Evolutionary conservation across 257 asterid species (phyloP).

Genomic region (Osmanthus fragrans): DNA sequence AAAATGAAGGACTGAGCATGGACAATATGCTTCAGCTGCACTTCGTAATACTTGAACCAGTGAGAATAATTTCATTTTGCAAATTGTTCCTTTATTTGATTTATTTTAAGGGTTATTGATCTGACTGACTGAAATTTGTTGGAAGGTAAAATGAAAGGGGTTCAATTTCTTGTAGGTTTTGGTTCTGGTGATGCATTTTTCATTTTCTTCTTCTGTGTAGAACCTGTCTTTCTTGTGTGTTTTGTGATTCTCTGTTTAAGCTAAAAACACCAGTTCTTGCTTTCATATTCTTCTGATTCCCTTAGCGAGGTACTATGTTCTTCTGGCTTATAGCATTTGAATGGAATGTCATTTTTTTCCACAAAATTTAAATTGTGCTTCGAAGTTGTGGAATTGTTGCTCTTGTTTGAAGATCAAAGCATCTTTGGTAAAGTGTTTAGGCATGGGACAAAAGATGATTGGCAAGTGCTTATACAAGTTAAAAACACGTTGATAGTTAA

Average conservation of each 20-base stretch:
- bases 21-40: neutral
- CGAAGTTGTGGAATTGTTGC: neutral
- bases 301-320: neutral
- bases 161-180: neutral
- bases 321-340: neutral
- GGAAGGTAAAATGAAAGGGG: neutral
- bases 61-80: neutral
- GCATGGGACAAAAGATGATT: neutral
- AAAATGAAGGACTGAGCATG: neutral
- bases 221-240: neutral
- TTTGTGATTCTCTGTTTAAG: neutral
- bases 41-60: conserved; percentile 5
- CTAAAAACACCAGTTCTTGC: neutral
- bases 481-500: too few species aligned
- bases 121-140: neutral
- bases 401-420: neutral
- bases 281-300: neutral
- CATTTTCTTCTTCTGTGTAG: too few species aligned
- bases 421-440: neutral
- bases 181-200: neutral
- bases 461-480: neutral
- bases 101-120: neutral
- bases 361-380: neutral
- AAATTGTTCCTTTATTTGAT: neutral
- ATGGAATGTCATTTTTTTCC: neutral